Evolutionary conservation across 768 basidiomycete genomes (phyloP).

Genomic region (Heimioporus sp.): DNA sequence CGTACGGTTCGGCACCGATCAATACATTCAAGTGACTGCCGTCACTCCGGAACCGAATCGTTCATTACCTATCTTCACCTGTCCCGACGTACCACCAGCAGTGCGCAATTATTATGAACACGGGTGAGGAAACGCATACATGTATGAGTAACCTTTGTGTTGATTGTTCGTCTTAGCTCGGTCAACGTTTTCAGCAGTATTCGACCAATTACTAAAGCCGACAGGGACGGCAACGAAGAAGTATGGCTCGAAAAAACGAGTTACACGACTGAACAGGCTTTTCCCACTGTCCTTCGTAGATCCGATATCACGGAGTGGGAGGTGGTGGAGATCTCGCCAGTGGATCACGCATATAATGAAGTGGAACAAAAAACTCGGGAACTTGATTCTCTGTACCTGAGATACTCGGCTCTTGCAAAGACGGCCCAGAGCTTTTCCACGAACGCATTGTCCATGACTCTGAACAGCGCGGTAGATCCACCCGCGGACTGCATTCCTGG

Average conservation of each 20-base stretch:
- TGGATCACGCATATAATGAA: slow-evolving; percentile 80
- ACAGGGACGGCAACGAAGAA: slow-evolving; percentile 67
- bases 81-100: slow-evolving; percentile 76
- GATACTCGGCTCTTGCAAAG: slow-evolving; percentile 78
- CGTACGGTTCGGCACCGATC: slow-evolving; percentile 72
- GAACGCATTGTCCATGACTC: slow-evolving; percentile 78
- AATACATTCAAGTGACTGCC: slow-evolving; percentile 86
- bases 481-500: slow-evolving; percentile 70
- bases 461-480: slow-evolving; percentile 87
- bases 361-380: slow-evolving; percentile 81
- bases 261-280: slow-evolving; percentile 81
- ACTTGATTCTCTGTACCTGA: slow-evolving; percentile 60
- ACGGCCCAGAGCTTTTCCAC: slow-evolving; percentile 71
- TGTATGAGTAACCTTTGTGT: not conserved
- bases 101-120: slow-evolving; percentile 88
- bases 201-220: slow-evolving; percentile 62
- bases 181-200: slow-evolving; percentile 81
- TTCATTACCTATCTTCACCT: slow-evolving; percentile 72
- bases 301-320: slow-evolving; percentile 78
- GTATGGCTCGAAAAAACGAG: slow-evolving; percentile 88
- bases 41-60: slow-evolving; percentile 86
- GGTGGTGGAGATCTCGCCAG: slow-evolving; percentile 77
- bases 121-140: slow-evolving; percentile 45
- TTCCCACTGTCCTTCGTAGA: slow-evolving; percentile 88
- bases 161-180: slow-evolving; percentile 47